Evolutionary conservation across 768 basidiomycete species (phyloP).

Genomic region (Lactarius pseudohatsudake): DNA sequence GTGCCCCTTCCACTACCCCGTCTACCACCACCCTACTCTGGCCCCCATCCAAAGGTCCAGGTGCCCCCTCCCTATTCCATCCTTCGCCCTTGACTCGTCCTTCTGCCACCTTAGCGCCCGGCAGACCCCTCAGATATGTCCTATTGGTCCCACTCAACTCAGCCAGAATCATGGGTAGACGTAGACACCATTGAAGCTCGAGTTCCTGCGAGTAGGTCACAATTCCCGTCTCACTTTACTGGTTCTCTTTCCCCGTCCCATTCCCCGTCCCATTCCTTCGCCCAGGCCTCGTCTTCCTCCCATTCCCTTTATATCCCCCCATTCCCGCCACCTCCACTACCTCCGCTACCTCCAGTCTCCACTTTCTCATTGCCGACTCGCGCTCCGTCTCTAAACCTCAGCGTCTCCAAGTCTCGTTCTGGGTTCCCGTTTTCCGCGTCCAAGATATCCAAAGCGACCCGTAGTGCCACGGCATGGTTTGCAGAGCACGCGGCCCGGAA

Average conservation of each 20-base stretch:
- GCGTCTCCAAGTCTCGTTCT: conserved; percentile 7
- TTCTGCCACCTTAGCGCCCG: neutral
- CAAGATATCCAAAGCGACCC: conserved; percentile 2
- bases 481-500: neutral
- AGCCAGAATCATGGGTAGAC: neutral
- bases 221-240: neutral
- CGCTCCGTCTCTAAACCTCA: neutral
- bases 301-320: neutral
- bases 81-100: neutral
- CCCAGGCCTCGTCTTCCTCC: neutral
- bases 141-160: neutral
- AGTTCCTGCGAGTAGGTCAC: too few relatives aligned
- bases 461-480: conserved; percentile 4
- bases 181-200: neutral
- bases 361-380: neutral
- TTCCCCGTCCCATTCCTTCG: neutral
- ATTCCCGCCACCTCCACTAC: neutral
- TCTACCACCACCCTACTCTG: conserved; percentile 12
- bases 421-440: conserved; percentile 4
- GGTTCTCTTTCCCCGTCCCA: neutral
- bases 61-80: neutral
- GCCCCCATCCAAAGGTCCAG: neutral
- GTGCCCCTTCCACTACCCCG: neutral
- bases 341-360: neutral
- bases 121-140: neutral